Base-by-base conservation (phyloP, 768 basidiomycete genomes). In the Amanita subjunquillea region DNA sequence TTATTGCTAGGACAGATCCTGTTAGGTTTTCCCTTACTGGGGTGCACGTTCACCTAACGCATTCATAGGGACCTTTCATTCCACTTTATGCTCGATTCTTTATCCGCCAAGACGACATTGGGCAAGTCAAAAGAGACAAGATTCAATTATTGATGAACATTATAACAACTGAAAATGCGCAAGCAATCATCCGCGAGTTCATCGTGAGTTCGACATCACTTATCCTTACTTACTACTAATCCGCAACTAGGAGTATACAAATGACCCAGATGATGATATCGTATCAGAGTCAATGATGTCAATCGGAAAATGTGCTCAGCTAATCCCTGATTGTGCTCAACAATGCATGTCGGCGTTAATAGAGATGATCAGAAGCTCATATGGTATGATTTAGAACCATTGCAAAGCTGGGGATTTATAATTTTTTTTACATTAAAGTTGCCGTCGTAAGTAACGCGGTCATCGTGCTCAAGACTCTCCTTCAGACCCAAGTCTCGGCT, bases 391-490 rank as follows among this genome's bases (percentile, higher is more conserved):
- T 10, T 44, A n/a, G 29, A 48, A n/a, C 10, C 9, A 17, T 45
- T 17, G 50, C 10, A 25, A 42, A 1, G 56, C 25, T 23, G n/a
- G 22, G 25, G 13, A 20, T 15, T 40, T 42, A 12, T 25, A 40
- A 51, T 30, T 29, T 44, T 43, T 49, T 34, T 39, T 17, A 17
- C 38, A 51, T 34, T 41, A 44, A 51, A 94, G 93, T 91, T 61
- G 67, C 73, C 2, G 78, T 91, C 10, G 86, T 92, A 34, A 84
- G 81, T 58, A 83, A 77, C 54, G 86, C 91, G 1, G 87, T 97
- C 36, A 67, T 92, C 44, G 89, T 91, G 7, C 77, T 96, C 46
- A 93, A 95, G 65, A 74, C 80, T 20, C 79, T 96, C 23, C 82
- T 95, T 15, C 88, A 94, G 56, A 71, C 74, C 29, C 83, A 83